Base-by-base conservation (phyloP, 106 monocot genomes). In the Dioscorea zingiberensis region DNA sequence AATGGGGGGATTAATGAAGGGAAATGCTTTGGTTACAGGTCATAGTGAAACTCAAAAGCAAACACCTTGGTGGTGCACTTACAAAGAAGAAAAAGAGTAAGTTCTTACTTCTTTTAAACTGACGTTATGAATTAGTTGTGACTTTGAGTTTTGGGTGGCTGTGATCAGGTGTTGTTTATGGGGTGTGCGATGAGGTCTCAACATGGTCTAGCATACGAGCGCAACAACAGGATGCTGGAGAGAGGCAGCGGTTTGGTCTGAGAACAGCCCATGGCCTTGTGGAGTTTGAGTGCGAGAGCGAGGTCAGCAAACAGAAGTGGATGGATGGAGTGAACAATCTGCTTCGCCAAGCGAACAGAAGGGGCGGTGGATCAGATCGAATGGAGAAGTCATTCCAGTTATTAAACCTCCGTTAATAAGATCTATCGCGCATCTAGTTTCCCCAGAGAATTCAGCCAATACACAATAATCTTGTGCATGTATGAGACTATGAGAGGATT, bases 1-100 rank as follows among this genome's bases (percentile, higher is more conserved):
- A 21, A 12, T 48, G 6, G 18, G 2, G 46, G 53, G 62, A 21
- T 25, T 30, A 14, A 60, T 25, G 22, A 53, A 45, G 21, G 21
- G 17, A 55, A 25, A n/a, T 25, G 10, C 38, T 38, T 38, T 6
- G 6, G 38, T 80, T 59, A 55, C 83, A 91, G 93, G 88, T 93
- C n/a, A 79, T 88, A 9, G 82, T 81, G 21, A 85, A 91, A 74
- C 76, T 91, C 59, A 91, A 91, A 29, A 87, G 85, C 91, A 91
- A 78, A 59, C 79, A 83, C 44, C 80, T 85, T 5, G 87, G 94
- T 38, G 85, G 83, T 10, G 82, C 91, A 25, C 80, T 95, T 54
- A 76, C 85, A 22, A 95, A 91, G 85, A 95, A 78, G 63, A 87
- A 85, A 58, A 87, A 80, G 63, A 77, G 94, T 90, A 47, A 81